Base-by-base conservation (phyloP, 176 grass and related monocot species). In the Musa itinerans region DNA sequence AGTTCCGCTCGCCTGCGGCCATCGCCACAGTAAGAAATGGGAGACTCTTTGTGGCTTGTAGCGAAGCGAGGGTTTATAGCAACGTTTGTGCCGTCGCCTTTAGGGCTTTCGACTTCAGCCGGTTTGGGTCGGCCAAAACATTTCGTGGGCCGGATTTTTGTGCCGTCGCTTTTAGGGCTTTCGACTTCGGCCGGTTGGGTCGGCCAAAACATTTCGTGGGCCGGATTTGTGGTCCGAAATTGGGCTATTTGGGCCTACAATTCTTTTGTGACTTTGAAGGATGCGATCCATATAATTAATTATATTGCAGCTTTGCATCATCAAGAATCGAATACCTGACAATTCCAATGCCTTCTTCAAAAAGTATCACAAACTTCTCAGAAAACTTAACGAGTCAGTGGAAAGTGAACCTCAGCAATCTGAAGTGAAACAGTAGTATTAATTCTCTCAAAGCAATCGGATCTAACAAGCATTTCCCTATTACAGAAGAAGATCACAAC, bases 1-100 rank as follows among this genome's bases (percentile, higher is more conserved):
- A 27, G n/a, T n/a, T 53, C 78, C 29, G 54, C 15, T 79, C 65
- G 26, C 53, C 66, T 10, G 20, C 21, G 54, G 75, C 75, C 75
- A 77, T 77, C 19, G 26, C 24, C 52, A 13, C 53, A 73, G 21
- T 43, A 43, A 66, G 22, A 26, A 26, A 24, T n/a, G 26, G 26
- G 12, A 15, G 3, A 29, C 3, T 2, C 34, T 29, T 48, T 16
- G 34, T 14, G 65, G 65, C 14, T 68, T 48, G 17, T 8, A 17
- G 57, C 17, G 19, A 61, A n/a, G 19, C 57, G 57, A 61, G 57
- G 57, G 57, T 7, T 43, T 43, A 6, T 43, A 6, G 4, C 0
- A 0, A 43, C 34, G 21, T 20, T 21, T n/a, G 57, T 19, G 16
- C 10, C 17, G 14, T 16, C 12, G 16, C 3, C n/a, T 57, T 57